Evolutionary conservation across 495 filamentous ascomycete species (phyloP), one percentile per base, ranked within the genome.

Genomic region (Beverwykella pulmonaria): DNA sequence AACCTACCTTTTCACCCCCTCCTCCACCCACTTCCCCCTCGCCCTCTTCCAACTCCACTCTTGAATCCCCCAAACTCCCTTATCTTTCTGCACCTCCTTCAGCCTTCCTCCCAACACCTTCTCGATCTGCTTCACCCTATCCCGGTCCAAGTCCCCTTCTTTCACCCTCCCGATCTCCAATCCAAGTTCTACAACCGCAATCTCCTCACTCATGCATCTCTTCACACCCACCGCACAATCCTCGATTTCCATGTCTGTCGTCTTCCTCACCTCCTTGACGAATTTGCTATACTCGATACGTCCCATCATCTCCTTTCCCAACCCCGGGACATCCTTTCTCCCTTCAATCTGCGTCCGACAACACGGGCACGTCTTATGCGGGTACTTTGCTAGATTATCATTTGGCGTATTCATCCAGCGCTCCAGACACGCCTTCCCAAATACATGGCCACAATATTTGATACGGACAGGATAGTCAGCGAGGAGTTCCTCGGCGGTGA

Each of bases 391-490:
- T 34, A 25, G 52, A 34, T 55, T 20, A 4, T 19, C 23, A 12
- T 8, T 6, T 12, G 26, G 26, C 9, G 30, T 32, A 7, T 36
- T 2, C 20, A 55, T 36, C 52, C 52, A 55, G 2, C 6, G 6
- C 52, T 55, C 52, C 6, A 55, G 52, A 20, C 52, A 55, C 6
- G 26, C 5, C 32, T 55, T 55, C 9, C 52, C 52, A 20, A 55
- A 8, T 2, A 55, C n/a, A 20, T 55, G 52, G 6, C 52, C 52
- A 19, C 52, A 55, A 25, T 9, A 55, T 25, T 55, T 55, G 52
- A 55, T 55, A 2, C 29, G 23, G 9, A 55, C 52, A 6, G 52
- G 52, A 36, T 55, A 55, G 26, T 55, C 52, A 6, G 52, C 52
- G 10, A 55, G 5, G 5, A 30, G 25, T 4, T 36, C 30, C 9